Percentiles rank a stretch among this genome's conserved stretches.
These are phyloP conservation scores for Maudiozyma saulgeensis DNA, from an alignment of 805 yeast genomes.

Conservation along the genomic window DNA sequence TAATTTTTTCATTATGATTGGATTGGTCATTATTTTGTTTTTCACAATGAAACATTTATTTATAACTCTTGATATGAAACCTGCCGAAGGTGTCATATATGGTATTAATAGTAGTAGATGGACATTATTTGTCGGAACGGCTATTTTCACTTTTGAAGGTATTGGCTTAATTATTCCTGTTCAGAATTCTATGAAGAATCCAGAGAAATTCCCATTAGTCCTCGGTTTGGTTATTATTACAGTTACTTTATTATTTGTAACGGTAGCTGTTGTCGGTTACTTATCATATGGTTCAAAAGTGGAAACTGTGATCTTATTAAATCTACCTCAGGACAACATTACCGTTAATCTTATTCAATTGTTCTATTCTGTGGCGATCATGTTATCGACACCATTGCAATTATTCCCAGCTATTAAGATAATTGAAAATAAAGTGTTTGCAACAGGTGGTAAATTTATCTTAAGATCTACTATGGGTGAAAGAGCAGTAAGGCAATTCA, in stretches of 20 bases:
- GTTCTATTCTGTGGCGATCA: slow-evolving; percentile 63
- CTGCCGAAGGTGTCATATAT: slow-evolving; percentile 40
- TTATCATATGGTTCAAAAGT: slow-evolving; percentile 55
- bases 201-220: slow-evolving; percentile 62
- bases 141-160: slow-evolving; percentile 84
- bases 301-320: slow-evolving; percentile 60
- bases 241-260: slow-evolving; percentile 52
- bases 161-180: slow-evolving; percentile 75
- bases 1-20: slow-evolving; percentile 56
- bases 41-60: slow-evolving; percentile 35
- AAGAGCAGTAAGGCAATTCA: slow-evolving; percentile 10
- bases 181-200: slow-evolving; percentile 71
- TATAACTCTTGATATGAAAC: slow-evolving; percentile 32
- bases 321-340: slow-evolving; percentile 59
- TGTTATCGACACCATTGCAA: slow-evolving; percentile 74
- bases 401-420: slow-evolving; percentile 70
- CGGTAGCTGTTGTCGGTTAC: slow-evolving; percentile 61
- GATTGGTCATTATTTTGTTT: slow-evolving; percentile 54
- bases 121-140: slow-evolving; percentile 72
- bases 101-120: slow-evolving; percentile 48
- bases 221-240: slow-evolving; percentile 51
- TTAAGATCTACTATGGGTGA: slow-evolving; percentile 10
- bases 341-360: slow-evolving; percentile 57
- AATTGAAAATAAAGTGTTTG: slow-evolving; percentile 54
- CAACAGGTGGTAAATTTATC: slow-evolving; percentile 24